Evolutionary conservation across 1,284 basidiomycete genomes (phyloP), one percentile per base, ranked within the genome.

Genomic region (Ganoderma resinaceum): DNA sequence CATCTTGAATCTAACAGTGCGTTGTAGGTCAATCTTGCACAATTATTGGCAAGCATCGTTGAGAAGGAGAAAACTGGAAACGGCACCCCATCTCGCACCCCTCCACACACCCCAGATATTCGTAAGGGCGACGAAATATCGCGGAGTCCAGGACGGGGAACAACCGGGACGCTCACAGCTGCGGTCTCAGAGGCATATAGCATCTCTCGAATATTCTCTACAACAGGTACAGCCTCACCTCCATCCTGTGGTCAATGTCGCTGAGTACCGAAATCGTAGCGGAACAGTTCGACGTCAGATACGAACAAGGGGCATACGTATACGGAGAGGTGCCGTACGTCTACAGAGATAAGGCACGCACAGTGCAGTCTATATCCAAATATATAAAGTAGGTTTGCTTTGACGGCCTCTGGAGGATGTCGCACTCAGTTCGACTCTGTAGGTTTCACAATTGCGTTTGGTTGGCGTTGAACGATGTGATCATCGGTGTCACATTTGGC

Each of bases 381-480:
- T 92, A 92, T 72, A 88, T 92, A 59, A 88, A 86, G 91, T 91
- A 71, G 66, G 84, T 75, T n/a, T n/a, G 42, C 18, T 42, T 70
- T 1, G 23, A 1, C 9, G 55, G 1, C 12, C 18, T 29, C 12
- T 20, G 29, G 11, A 33, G 14, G 1, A 23, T 14, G 23, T 29
- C 12, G 35, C 8, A 14, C 42, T 60, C 23, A 42, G 20, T 16
- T 61, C 9, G 16, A 63, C 68, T 18, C 43, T n/a, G 26, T 29
- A 97, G 95, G 62, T 95, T 97, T 76, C 97, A 95, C 84, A 98
- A 97, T 75, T 91, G 89, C 33, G 84, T 97, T 1, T 99, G 97
- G 97, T 83, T 98, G 1, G 87, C 97, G 23, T 79, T 95, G 69
- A 98, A 98, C 80, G 97, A 99, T 80, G 78, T 96, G 38, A 95